A percentile compares a stretch with the other conserved stretches of the same genome.
Conservation (phyloP, 176 grass and related monocot species). For the sorghum (Sorghum bicolor) region DNA sequence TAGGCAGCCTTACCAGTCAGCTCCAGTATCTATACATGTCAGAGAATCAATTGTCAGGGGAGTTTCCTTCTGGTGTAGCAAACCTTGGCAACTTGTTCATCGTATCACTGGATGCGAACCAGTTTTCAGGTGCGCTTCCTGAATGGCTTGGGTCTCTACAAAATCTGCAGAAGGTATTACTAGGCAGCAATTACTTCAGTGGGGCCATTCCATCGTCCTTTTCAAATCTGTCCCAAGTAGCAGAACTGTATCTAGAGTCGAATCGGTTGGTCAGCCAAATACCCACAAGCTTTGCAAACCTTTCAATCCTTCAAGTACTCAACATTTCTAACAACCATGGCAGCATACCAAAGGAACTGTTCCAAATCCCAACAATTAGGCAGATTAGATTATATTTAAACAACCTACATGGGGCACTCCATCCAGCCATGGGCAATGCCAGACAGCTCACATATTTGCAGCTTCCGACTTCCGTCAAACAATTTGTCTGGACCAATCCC, state of each 20-base stretch:
- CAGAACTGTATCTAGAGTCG: neutral
- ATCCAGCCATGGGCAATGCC: neutral
- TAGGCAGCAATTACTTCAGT: neutral
- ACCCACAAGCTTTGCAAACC: slow-evolving; percentile 9
- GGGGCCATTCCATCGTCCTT: slow-evolving; percentile 19
- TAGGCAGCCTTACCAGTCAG: neutral
- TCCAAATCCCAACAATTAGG: slow-evolving; percentile 8
- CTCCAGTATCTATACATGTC: neutral
- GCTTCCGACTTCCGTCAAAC: slow-evolving; percentile 22
- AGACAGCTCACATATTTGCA: slow-evolving; percentile 20
- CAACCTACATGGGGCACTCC: neutral
- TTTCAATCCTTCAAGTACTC: neutral
- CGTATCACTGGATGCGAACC: neutral
- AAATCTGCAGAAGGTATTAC: neutral
- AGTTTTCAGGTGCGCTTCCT: neutral
- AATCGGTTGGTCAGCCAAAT: slow-evolving; percentile 2
- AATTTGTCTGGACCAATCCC: slow-evolving; percentile 17
- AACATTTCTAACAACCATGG: slow-evolving; percentile 5
- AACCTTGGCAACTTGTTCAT: neutral
- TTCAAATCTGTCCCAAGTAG: slow-evolving; percentile 27
- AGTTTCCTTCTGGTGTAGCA: neutral
- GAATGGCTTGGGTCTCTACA: neutral
- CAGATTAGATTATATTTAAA: slow-evolving; percentile 2
- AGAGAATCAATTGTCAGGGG: neutral
- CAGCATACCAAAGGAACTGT: slow-evolving; percentile 3